These are phyloP conservation scores for Aspergillus amoenus DNA, from an alignment of 2,329 filamentous ascomycete genomes.

Conservation along the genomic window DNA sequence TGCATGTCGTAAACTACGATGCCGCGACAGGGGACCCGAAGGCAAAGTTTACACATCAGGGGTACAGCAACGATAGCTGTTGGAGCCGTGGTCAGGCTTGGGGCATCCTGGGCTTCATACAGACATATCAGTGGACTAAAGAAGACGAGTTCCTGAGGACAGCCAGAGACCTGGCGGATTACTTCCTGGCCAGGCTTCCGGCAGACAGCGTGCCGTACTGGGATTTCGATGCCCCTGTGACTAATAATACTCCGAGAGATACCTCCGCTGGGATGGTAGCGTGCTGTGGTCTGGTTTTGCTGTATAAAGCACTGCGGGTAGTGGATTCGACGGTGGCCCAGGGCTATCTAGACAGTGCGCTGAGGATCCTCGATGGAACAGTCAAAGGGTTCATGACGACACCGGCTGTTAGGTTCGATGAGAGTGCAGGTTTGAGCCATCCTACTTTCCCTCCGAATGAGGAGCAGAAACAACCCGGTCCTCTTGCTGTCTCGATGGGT, in stretches of 20 bases:
- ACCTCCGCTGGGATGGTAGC: slow-evolving; percentile 45
- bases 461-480: neutral
- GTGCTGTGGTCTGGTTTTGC: slow-evolving; percentile 42
- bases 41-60: slow-evolving; percentile 26
- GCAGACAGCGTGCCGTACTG: slow-evolving; percentile 46
- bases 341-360: slow-evolving; percentile 5
- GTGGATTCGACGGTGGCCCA: neutral
- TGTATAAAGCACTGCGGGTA: slow-evolving; percentile 32
- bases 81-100: slow-evolving; percentile 29
- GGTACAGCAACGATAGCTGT: slow-evolving; percentile 23
- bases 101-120: slow-evolving; percentile 34
- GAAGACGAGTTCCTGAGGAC: slow-evolving; percentile 34
- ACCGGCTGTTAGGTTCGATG: neutral
- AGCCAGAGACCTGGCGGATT: slow-evolving; percentile 46
- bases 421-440: no score
- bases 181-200: slow-evolving; percentile 46
- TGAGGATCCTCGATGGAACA: slow-evolving; percentile 11
- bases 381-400: slow-evolving; percentile 14
- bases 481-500: neutral
- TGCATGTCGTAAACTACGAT: slow-evolving; percentile 40
- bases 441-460: neutral
- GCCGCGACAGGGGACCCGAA: slow-evolving; percentile 36
- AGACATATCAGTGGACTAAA: slow-evolving; percentile 42
- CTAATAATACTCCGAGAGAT: slow-evolving; percentile 26
- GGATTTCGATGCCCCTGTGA: slow-evolving; percentile 53